Conservation (phyloP, 805 yeast genomes). For the Cyberlindnera samutprakarnensis region DNA sequence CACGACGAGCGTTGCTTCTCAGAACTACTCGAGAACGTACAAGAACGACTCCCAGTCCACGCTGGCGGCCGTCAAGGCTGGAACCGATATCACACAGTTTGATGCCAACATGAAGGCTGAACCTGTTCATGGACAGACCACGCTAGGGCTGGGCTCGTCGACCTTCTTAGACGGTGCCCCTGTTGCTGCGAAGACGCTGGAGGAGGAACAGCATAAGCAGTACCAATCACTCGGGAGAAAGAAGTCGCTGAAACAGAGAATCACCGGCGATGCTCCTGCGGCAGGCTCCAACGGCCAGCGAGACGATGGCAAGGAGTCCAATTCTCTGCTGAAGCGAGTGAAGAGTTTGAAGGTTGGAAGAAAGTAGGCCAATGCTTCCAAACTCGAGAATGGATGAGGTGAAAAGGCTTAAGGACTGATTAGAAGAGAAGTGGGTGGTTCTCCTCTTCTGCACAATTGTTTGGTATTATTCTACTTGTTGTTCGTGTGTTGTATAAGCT, state of each 20-base stretch:
- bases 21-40: constrained; percentile 6
- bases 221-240: constrained; percentile 61
- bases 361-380: too few species aligned
- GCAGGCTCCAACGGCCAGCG: not conserved
- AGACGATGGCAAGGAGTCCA: constrained; percentile 26
- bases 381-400: too few species aligned
- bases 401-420: too few species aligned
- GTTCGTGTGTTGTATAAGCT: too few species aligned
- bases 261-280: constrained; percentile 23
- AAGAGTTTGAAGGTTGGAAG: constrained; percentile 79
- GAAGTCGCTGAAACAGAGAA: constrained; percentile 71
- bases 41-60: constrained; percentile 12
- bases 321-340: constrained; percentile 73
- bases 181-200: constrained; percentile 48
- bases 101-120: constrained; percentile 63
- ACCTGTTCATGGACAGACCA: constrained; percentile 78
- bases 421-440: too few species aligned
- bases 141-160: constrained; percentile 85
- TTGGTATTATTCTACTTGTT: too few species aligned
- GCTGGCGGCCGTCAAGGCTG: constrained; percentile 41
- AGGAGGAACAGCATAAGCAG: constrained; percentile 27
- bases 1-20: constrained; percentile 13
- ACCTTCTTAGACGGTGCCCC: constrained; percentile 97
- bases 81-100: constrained; percentile 47
- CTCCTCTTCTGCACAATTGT: too few species aligned